Base-by-base conservation (phyloP, 2,329 filamentous ascomycete species). In the Bretziella fagacearum region DNA sequence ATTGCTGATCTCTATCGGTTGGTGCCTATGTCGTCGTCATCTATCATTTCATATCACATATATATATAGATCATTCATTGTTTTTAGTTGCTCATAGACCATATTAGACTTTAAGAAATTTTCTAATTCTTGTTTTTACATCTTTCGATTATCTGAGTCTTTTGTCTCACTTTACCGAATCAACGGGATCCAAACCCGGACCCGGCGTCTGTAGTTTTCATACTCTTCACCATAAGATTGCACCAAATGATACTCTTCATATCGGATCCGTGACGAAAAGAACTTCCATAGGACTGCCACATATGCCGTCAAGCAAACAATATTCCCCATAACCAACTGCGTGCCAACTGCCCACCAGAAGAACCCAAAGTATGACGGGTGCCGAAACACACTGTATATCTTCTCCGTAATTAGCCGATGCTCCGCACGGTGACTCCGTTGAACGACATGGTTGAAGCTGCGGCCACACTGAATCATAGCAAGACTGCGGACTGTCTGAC, bases 271-370 rank as follows among this genome's bases (percentile, higher is more conserved):
- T 10, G 60, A 64, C 13, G 68, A 70, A 59, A 98, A 98, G 61
- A 98, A 98, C 51, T 66, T 70, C 84, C 84, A 95, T 54, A 98
- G 62, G 13, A 93, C 81, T 6, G 71, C 60, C 0, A 74, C 63
- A 65, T 93, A 96, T 2, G 64, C 81, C 5, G 79, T 54, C 49
- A 93, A 76, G 59, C 85, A 93, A 2, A 93, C 54, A 6, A 73
- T 63, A 62, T 98, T 98, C 15, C 89, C 89, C 53, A 95, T 69
- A 47, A 93, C 76, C 36, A 96, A 58, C 67, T 98, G 91, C 10
- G 87, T 94, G 4, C 91, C 91, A n/a, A 96, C 58, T 0, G 84
- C 85, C 89, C 89, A 98, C 78, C 86, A 96, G 63, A 94, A 98
- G 66, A 95, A 98, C 3, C 89, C 91, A 65, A 96, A 95, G 63